These are phyloP conservation scores for Xerocomellus dryophilus DNA, from an alignment of 768 basidiomycete species.

Conservation along the genomic window DNA sequence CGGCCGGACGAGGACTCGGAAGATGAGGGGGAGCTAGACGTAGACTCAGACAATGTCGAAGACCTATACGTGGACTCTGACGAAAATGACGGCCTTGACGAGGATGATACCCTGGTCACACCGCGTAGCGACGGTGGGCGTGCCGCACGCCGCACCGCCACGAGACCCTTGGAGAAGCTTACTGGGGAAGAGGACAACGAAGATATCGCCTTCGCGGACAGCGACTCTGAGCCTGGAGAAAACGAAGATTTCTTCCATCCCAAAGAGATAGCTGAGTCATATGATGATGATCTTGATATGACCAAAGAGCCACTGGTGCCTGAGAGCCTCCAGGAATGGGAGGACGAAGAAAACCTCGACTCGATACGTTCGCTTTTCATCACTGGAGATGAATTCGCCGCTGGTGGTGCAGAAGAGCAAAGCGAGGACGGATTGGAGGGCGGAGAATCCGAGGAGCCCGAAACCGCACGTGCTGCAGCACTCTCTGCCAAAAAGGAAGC, in stretches of 20 bases:
- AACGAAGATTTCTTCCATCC: slow-evolving; percentile 72
- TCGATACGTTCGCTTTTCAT: slow-evolving; percentile 89
- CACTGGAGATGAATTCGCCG: slow-evolving; percentile 53
- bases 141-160: slow-evolving; percentile 41
- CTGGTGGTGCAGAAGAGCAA: slow-evolving; percentile 38
- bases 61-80: neutral
- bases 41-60: neutral
- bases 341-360: slow-evolving; percentile 80
- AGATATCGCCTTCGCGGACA: slow-evolving; percentile 68
- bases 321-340: slow-evolving; percentile 69
- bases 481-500: slow-evolving; percentile 86
- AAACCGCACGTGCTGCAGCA: slow-evolving; percentile 43
- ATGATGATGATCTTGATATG: slow-evolving; percentile 62
- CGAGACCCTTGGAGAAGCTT: slow-evolving; percentile 38
- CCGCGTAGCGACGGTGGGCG: slow-evolving; percentile 46
- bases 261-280: slow-evolving; percentile 35
- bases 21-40: neutral
- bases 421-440: slow-evolving; percentile 40
- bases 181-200: slow-evolving; percentile 35
- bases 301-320: slow-evolving; percentile 57
- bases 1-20: slow-evolving; percentile 16
- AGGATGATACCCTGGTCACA: neutral
- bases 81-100: neutral
- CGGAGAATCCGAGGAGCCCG: slow-evolving; percentile 28
- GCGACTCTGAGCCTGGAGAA: slow-evolving; percentile 68